Evolutionary conservation across 768 basidiomycete genomes (phyloP), one percentile per base, ranked within the genome.

Genomic region (Suillus tomentosus): DNA sequence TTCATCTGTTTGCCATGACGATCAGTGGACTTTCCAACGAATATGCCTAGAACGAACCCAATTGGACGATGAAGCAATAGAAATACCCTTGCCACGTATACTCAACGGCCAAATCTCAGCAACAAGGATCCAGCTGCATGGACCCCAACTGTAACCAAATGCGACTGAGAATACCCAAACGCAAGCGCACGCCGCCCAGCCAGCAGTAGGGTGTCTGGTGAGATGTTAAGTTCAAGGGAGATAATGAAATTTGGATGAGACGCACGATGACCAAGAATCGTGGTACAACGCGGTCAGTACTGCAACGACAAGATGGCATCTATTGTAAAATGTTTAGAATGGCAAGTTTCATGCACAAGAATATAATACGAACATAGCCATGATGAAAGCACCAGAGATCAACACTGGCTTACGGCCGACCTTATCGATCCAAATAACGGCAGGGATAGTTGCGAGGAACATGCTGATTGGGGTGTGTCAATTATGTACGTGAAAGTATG

Each of bases 91-190:
- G 61, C 89, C 87, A 62, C 90, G 85, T 64, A 91, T 84, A 65
- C 85, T 86, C 69, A 91, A 72, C 15, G 88, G 87, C 85, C 85
- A 89, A 58, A 89, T 89, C 77, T 91, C 89, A 10, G 90, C 86
- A 13, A 89, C 85, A 47, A 91, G 77, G 73, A 92, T 89, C 90
- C 91, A 92, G 13, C 88, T 81, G 69, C 88, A 88, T 14, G 90
- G 89, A 77, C 87, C 90, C 91, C 90, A 93, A 63, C 86, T 87
- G 69, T 90, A 91, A 54, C 90, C 90, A 69, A 90, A 91, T 5
- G 77, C 84, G 19, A 88, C 85, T 24, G 91, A 84, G 72, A 91
- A 92, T 58, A 91, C 76, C 89, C 91, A 93, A 36, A 93, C 86
- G 64, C 89, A 78, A 5, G 75, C 83, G 65, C 87, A 89, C 1